These are phyloP conservation scores for Nicotiana benthamiana DNA, from an alignment of 257 asterid species.

Conservation along the genomic window DNA sequence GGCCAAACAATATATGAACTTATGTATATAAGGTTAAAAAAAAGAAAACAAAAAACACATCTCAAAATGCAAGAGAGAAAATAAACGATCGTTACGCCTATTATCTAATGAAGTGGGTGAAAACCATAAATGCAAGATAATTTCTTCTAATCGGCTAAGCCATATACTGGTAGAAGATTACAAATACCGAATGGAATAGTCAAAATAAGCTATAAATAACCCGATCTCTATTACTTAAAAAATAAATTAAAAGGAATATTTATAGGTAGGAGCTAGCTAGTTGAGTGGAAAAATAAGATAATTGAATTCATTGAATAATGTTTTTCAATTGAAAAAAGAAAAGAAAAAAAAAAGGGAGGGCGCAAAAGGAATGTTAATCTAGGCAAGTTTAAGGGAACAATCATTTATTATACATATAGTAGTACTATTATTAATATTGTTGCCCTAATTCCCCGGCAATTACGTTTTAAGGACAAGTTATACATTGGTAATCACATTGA, in stretches of 20 bases:
- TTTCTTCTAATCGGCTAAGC: too few relatives aligned
- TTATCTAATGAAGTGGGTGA: background rate
- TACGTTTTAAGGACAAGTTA: slow-evolving; percentile 1
- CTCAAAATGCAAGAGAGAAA: background rate
- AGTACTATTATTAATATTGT: background rate
- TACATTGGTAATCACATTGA: slow-evolving; percentile 6
- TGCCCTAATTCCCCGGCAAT: slow-evolving; percentile 1
- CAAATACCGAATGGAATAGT: background rate
- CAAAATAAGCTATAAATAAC: background rate
- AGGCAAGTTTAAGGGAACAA: slow-evolving; percentile 4
- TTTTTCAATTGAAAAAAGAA: background rate
- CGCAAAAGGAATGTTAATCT: slow-evolving; percentile 4
- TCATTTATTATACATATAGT: background rate
- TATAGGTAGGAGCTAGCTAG: background rate
- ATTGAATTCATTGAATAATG: background rate
- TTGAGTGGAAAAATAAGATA: background rate
- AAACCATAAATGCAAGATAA: too few relatives aligned
- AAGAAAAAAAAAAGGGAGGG: background rate
- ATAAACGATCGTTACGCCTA: background rate
- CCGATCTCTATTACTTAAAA: too few relatives aligned
- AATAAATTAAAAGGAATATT: background rate
- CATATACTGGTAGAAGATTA: background rate
- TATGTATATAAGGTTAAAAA: too few relatives aligned
- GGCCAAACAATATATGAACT: too few relatives aligned
- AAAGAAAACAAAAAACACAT: background rate